Evolutionary conservation across 768 basidiomycete species (phyloP).

Genomic region (Coprinellus micaceus): DNA sequence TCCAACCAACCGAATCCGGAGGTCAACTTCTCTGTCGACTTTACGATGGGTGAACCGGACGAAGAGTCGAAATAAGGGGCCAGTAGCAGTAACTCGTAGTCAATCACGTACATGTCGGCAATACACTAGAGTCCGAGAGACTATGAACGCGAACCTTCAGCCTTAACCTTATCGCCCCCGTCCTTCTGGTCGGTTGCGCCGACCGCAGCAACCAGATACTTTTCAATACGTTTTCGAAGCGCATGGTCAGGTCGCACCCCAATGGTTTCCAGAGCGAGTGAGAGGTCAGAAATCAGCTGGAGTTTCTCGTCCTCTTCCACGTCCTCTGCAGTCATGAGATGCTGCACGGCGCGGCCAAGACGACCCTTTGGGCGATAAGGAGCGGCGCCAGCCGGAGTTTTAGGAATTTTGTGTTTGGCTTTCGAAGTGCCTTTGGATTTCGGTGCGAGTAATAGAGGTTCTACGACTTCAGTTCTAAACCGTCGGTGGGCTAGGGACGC

Average conservation of each 20-base stretch:
- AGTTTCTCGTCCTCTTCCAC: conserved; percentile 44
- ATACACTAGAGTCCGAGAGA: background rate
- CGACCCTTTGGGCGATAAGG: conserved; percentile 59
- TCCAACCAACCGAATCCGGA: conserved; percentile 30
- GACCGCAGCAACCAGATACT: conserved; percentile 33
- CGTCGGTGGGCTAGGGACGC: conserved; percentile 63
- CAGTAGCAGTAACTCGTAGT: conserved; percentile 2
- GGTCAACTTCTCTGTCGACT: conserved; percentile 43
- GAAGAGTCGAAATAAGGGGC: conserved; percentile 21
- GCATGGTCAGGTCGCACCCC: conserved; percentile 64
- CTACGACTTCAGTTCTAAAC: conserved; percentile 70
- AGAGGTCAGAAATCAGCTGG: conserved; percentile 47
- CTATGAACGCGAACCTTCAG: too few species aligned
- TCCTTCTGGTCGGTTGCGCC: background rate
- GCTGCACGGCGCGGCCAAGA: conserved; percentile 64
- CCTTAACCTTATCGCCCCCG: background rate
- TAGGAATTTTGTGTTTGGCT: conserved; percentile 47
- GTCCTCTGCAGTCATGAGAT: conserved; percentile 53
- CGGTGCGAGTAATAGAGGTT: conserved; percentile 65
- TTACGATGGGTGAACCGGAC: conserved; percentile 27
- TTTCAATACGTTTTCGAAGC: conserved; percentile 67
- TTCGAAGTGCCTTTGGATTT: conserved; percentile 57
- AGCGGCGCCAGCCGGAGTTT: conserved; percentile 32
- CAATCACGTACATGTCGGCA: background rate
- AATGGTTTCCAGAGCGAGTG: conserved; percentile 43